Evolutionary conservation across 2,329 filamentous ascomycete genomes (phyloP).

Genomic region (Thermomyces lanuginosus): DNA sequence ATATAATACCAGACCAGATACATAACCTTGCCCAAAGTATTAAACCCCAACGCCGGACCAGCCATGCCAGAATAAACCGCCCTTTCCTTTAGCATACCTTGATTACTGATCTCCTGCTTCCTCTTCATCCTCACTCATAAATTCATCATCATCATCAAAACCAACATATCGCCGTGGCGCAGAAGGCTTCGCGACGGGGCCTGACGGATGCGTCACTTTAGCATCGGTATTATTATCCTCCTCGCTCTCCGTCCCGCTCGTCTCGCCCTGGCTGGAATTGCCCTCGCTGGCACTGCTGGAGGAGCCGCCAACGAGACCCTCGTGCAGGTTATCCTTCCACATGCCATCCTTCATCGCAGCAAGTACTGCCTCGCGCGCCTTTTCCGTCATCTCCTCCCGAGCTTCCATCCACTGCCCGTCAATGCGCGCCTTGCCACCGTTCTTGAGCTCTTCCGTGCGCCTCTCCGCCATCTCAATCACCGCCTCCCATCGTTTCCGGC

Average conservation of each 20-base stretch:
- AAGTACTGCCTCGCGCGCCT: conserved; percentile 61
- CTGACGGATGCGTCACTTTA: conserved; percentile 13
- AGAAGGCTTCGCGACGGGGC: conserved; percentile 11
- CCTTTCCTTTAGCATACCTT: conserved; percentile 18
- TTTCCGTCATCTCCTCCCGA: conserved; percentile 77
- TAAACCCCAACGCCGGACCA: too few species aligned
- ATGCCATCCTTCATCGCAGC: conserved; percentile 50
- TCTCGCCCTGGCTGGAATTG: conserved; percentile 16
- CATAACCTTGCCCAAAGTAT: conserved; percentile 2
- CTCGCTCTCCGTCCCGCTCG: conserved; percentile 20
- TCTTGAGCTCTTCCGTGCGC: conserved; percentile 66
- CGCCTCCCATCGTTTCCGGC: conserved; percentile 66
- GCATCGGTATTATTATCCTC: conserved; percentile 23
- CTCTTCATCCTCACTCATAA: conserved; percentile 28
- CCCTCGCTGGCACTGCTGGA: conserved; percentile 26
- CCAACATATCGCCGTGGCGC: conserved; percentile 26
- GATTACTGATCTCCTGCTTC: conserved; percentile 7
- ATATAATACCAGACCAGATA: too few species aligned
- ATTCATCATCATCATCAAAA: conserved; percentile 34
- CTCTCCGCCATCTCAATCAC: conserved; percentile 73
- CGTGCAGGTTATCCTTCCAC: conserved; percentile 29
- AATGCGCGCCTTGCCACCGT: conserved; percentile 50
- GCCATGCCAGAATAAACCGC: too few species aligned
- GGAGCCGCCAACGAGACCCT: conserved; percentile 18
- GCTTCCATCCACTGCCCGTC: conserved; percentile 92